A percentile compares a stretch with the other conserved stretches of the same genome.
Conservation (phyloP, 495 filamentous ascomycete genomes). For the Trichoderma asperelloides region DNA sequence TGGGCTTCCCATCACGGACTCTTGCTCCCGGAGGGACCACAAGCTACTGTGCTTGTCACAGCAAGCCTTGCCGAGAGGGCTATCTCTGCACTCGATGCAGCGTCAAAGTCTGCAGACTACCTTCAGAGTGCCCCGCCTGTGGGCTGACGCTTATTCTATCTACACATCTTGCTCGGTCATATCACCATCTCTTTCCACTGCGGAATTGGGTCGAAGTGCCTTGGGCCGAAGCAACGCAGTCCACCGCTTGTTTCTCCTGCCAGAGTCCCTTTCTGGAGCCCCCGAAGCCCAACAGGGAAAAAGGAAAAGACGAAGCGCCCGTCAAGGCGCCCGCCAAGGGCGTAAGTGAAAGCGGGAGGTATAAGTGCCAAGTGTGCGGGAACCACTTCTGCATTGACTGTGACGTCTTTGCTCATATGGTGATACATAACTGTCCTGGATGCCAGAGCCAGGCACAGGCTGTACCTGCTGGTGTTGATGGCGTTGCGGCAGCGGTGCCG, state of each 20-base stretch:
- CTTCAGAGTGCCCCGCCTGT: constrained; percentile 86
- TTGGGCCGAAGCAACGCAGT: constrained; percentile 58
- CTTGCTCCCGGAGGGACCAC: constrained; percentile 58
- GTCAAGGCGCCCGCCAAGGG: constrained; percentile 48
- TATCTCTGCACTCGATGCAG: constrained; percentile 86
- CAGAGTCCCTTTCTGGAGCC: constrained; percentile 40
- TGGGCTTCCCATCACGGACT: constrained; percentile 96
- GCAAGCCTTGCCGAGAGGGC: constrained; percentile 71
- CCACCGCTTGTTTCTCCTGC: constrained; percentile 46
- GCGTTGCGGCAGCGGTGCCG: constrained; percentile 5
- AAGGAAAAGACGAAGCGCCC: constrained; percentile 15
- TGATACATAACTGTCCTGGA: constrained; percentile 90
- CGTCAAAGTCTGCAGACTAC: constrained; percentile 82
- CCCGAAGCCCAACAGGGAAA: constrained; percentile 12
- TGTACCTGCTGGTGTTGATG: constrained; percentile 1
- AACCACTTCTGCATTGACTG: constrained; percentile 97
- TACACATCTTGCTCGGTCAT: constrained; percentile 90
- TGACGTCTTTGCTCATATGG: constrained; percentile 87
- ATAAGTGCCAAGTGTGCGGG: constrained; percentile 73
- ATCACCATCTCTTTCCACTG: constrained; percentile 92
- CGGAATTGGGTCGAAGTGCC: constrained; percentile 83
- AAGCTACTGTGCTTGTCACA: constrained; percentile 82
- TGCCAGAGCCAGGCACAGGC: constrained; percentile 61
- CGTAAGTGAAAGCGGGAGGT: constrained; percentile 78
- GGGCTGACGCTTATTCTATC: constrained; percentile 88